A percentile compares a stretch with the other conserved stretches of the same genome.
phyloP scores from a whole-genome alignment of 2,329 filamentous ascomycete species.

The Aspergillus phoenicis region DNA sequence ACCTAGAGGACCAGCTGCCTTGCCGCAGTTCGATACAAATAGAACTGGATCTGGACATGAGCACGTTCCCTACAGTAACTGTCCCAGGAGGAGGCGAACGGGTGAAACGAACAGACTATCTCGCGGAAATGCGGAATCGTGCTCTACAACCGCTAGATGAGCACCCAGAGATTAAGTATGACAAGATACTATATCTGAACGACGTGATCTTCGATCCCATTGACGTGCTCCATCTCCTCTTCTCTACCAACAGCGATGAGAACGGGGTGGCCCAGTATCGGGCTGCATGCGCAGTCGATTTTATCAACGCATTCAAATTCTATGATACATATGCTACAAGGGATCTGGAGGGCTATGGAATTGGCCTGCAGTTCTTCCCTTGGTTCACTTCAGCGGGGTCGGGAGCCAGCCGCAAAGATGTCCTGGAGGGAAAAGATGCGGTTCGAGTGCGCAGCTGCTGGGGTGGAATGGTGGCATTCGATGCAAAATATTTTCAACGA shows the following conservation, averaged over 20 bases:
- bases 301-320: conserved; percentile 70
- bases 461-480: conserved; percentile 68
- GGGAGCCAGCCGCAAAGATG: conserved; percentile 60
- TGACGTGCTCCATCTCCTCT: conserved; percentile 63
- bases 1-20: conserved; percentile 53
- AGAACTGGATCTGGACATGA: conserved; percentile 60
- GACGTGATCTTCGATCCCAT: conserved; percentile 65
- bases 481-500: conserved; percentile 48
- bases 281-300: conserved; percentile 72
- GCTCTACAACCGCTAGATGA: conserved; percentile 65
- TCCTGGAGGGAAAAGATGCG: conserved; percentile 58
- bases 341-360: conserved; percentile 67
- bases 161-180: conserved; percentile 47
- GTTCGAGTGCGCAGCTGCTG: conserved; percentile 73
- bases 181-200: conserved; percentile 64
- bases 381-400: conserved; percentile 61
- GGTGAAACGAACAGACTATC: conserved; percentile 69
- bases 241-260: conserved; percentile 56
- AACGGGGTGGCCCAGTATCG: conserved; percentile 62
- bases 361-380: conserved; percentile 71
- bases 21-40: conserved; percentile 58
- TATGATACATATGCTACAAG: conserved; percentile 76
- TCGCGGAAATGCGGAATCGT: conserved; percentile 71
- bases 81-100: conserved; percentile 63
- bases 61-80: conserved; percentile 59